These are phyloP conservation scores for Beta lomatogona DNA, from an alignment of 179 eudicot species.

Conservation along the genomic window DNA sequence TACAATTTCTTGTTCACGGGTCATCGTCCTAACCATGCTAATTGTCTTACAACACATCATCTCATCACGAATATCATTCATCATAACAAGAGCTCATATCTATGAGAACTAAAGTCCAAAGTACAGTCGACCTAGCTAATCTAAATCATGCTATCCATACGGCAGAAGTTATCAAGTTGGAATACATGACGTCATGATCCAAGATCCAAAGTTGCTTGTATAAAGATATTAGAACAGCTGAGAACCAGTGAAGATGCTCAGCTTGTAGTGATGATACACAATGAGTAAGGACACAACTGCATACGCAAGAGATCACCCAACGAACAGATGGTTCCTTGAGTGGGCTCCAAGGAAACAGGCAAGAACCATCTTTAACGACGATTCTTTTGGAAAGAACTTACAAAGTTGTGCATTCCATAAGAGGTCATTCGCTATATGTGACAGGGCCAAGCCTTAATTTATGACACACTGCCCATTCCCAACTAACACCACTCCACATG, in stretches of 20 bases:
- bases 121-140: too few species aligned
- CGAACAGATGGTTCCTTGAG: neutral
- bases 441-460: neutral
- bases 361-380: neutral
- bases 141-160: too few species aligned
- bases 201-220: neutral
- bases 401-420: neutral
- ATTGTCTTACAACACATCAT: neutral
- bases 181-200: too few species aligned
- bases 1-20: neutral
- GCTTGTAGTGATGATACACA: neutral
- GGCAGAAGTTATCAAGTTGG: too few species aligned
- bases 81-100: neutral
- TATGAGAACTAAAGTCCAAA: neutral
- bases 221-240: neutral
- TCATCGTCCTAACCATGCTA: neutral
- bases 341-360: neutral
- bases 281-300: neutral
- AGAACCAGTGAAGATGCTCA: neutral
- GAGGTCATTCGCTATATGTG: neutral
- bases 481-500: neutral
- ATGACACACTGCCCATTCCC: neutral
- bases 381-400: neutral
- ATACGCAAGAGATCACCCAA: neutral
- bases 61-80: neutral